Evolutionary conservation across 192 early-diverging fungal species (phyloP).

Genomic region (Gorgonomyces haynaldii): DNA sequence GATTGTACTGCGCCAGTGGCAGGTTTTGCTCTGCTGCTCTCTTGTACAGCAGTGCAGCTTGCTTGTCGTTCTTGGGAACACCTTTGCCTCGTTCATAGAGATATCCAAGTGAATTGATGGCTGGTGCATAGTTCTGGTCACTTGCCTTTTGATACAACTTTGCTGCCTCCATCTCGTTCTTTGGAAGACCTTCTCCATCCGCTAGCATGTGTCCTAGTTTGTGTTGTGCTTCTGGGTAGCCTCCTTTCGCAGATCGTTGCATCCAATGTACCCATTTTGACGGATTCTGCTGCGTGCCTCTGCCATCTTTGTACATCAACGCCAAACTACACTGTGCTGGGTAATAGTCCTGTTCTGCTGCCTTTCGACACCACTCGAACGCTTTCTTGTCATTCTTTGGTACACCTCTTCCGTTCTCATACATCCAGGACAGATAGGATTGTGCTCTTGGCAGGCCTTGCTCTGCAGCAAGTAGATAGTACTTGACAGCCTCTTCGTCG

Average conservation of each 20-base stretch:
- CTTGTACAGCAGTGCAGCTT: slow-evolving; percentile 36
- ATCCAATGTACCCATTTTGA: no score
- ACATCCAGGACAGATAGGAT: slow-evolving; percentile 1
- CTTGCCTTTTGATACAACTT: slow-evolving; percentile 28
- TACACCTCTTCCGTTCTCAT: slow-evolving; percentile 4
- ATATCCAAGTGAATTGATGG: slow-evolving; percentile 39
- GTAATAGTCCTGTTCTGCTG: slow-evolving; percentile 17
- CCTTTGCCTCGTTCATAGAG: slow-evolving; percentile 45
- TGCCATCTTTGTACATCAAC: slow-evolving; percentile 24
- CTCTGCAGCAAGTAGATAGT: slow-evolving; percentile 38
- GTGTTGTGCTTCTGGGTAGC: slow-evolving; percentile 38
- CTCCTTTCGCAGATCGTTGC: slow-evolving; percentile 16
- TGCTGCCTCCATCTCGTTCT: slow-evolving; percentile 15
- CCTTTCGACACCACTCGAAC: not conserved
- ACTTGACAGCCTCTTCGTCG: slow-evolving; percentile 32
- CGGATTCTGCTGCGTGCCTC: no score
- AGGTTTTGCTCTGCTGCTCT: slow-evolving; percentile 27
- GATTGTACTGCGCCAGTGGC: slow-evolving; percentile 31
- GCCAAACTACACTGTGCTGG: slow-evolving; percentile 22
- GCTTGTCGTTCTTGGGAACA: slow-evolving; percentile 27
- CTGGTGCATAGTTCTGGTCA: slow-evolving; percentile 26
- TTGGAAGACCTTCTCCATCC: not conserved
- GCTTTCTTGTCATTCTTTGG: not conserved
- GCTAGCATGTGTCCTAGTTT: slow-evolving; percentile 61
- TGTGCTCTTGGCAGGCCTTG: slow-evolving; percentile 23